Conservation (phyloP, 2,329 filamentous ascomycete genomes). For the Colletotrichum sublineola region DNA sequence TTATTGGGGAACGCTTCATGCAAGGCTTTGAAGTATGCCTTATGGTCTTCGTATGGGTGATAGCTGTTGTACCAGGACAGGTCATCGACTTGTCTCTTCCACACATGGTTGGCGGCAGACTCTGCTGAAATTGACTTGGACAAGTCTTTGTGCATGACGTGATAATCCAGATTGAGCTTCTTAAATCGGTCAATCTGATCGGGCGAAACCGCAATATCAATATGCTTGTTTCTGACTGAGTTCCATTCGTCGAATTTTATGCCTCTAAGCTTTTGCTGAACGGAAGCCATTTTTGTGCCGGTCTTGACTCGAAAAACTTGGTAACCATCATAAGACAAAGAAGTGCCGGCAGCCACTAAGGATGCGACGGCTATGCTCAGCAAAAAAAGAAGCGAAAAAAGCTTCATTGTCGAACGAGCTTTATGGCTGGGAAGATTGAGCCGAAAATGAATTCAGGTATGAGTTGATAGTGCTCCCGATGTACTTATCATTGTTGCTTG, state of each 20-base stretch:
- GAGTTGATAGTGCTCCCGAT: not conserved
- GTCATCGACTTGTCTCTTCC: constrained; percentile 48
- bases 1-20: constrained; percentile 57
- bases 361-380: not conserved
- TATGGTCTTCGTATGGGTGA: constrained; percentile 63
- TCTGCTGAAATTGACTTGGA: constrained; percentile 49
- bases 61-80: constrained; percentile 63
- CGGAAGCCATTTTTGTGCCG: not conserved
- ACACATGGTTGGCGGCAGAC: constrained; percentile 28
- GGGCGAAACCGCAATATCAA: constrained; percentile 52
- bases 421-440: not conserved
- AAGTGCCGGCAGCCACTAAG: not conserved
- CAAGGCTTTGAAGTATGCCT: constrained; percentile 59
- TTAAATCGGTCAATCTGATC: constrained; percentile 48
- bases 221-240: constrained; percentile 1
- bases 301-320: constrained; percentile 39
- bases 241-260: constrained; percentile 26
- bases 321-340: constrained; percentile 30
- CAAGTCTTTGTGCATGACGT: constrained; percentile 49
- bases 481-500: not conserved
- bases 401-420: not conserved
- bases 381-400: not conserved
- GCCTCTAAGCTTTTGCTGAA: constrained; percentile 2
- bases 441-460: too few species aligned
- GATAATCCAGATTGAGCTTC: constrained; percentile 48